phyloP scores from a whole-genome alignment of 768 basidiomycete species.

The Imleria badia region DNA sequence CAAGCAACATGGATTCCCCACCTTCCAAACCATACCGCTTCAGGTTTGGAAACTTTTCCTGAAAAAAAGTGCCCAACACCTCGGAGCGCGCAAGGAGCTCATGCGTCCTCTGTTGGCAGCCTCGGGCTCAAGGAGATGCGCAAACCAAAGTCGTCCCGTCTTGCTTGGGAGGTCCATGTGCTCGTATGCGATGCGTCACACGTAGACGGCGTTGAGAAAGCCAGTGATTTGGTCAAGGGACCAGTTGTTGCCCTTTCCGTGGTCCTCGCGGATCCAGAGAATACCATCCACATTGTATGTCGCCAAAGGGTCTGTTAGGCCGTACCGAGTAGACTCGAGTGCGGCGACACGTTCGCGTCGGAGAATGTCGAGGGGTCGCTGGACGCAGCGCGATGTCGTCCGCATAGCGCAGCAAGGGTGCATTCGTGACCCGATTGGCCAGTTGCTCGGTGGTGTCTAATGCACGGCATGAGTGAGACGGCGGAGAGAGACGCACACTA shows the following conservation, averaged over 20 bases:
- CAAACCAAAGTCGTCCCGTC: constrained; percentile 87
- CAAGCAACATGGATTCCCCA: constrained; percentile 91
- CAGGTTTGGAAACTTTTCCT: constrained; percentile 85
- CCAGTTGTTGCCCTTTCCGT: constrained; percentile 48
- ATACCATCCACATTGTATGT: constrained; percentile 79
- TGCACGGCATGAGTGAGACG: too few species aligned
- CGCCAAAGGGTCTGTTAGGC: constrained; percentile 52
- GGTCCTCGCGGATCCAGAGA: constrained; percentile 55
- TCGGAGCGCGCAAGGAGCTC: constrained; percentile 72
- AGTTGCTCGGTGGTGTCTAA: too few species aligned
- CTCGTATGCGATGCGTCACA: constrained; percentile 87
- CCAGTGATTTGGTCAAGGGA: constrained; percentile 66
- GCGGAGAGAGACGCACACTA: not conserved
- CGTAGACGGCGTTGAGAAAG: constrained; percentile 74
- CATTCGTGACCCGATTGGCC: too few species aligned
- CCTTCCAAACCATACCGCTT: constrained; percentile 90
- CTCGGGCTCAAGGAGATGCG: constrained; percentile 71
- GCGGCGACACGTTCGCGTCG: constrained; percentile 80
- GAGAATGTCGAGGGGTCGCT: constrained; percentile 89
- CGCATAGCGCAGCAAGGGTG: constrained; percentile 64
- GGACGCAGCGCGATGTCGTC: constrained; percentile 82
- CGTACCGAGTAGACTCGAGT: constrained; percentile 74
- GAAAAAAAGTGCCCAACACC: constrained; percentile 81
- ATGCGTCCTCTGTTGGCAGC: constrained; percentile 52
- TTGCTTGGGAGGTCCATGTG: constrained; percentile 88